A percentile compares a stretch with the other conserved stretches of the same genome.
phyloP scores from a whole-genome alignment of 768 basidiomycete genomes.

The Kwoniella dendrophila region DNA sequence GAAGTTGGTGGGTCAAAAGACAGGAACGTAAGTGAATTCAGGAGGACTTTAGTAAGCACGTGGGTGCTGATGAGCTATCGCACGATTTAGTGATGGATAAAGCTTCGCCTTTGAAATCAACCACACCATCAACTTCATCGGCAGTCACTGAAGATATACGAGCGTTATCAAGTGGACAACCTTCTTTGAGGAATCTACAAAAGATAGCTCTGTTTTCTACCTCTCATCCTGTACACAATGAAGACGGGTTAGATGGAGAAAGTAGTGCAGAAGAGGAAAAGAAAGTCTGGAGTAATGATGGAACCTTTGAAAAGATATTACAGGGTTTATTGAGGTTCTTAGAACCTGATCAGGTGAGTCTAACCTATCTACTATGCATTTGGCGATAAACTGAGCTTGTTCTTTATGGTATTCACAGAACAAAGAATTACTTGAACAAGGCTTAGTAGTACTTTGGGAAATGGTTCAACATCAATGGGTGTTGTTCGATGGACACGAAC shows the following conservation, averaged over 20 bases:
- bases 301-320: slow-evolving; percentile 71
- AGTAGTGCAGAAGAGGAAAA: slow-evolving; percentile 20
- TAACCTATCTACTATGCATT: not conserved
- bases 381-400: not conserved
- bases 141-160: slow-evolving; percentile 65
- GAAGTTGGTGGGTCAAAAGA: slow-evolving; percentile 82
- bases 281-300: slow-evolving; percentile 70
- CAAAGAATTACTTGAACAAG: slow-evolving; percentile 72
- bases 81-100: slow-evolving; percentile 59
- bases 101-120: slow-evolving; percentile 59
- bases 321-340: slow-evolving; percentile 68
- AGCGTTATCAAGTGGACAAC: slow-evolving; percentile 63
- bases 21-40: slow-evolving; percentile 64
- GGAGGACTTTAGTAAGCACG: not conserved
- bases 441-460: slow-evolving; percentile 80
- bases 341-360: slow-evolving; percentile 65
- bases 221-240: slow-evolving; percentile 27
- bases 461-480: slow-evolving; percentile 72
- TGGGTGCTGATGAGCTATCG: not conserved
- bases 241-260: slow-evolving; percentile 8
- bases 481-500: slow-evolving; percentile 77
- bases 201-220: slow-evolving; percentile 61
- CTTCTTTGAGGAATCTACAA: slow-evolving; percentile 65
- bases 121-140: slow-evolving; percentile 57
- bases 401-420: slow-evolving; percentile 58